Evolutionary conservation across 2,329 filamentous ascomycete genomes (phyloP), one percentile per base, ranked within the genome.

Genomic region (Alternaria sp.): DNA sequence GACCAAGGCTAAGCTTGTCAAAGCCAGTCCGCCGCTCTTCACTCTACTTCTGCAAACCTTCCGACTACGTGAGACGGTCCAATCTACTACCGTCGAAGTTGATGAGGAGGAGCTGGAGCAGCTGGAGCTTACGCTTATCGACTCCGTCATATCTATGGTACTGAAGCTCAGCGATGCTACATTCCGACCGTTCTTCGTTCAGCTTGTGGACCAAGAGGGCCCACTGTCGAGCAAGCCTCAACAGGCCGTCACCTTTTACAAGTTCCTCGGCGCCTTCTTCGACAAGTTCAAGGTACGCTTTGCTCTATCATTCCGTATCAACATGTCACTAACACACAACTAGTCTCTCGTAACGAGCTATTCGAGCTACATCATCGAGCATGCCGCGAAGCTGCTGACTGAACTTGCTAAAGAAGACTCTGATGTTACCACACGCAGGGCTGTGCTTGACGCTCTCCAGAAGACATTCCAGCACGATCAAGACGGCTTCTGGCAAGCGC

Each of bases 91-190:
- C 7, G 83, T 88, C 21, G 68, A 73, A 21, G 81, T 85, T 30
- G 81, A 86, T 2, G 74, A 84, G 15, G 80, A 85, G 13, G 82
- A 86, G 47, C 78, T 92, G 6, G 80, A 84, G 19, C 83, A 85
- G 45, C 83, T 93, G 12, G 93, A 97, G 76, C 81, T 83, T 2
- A 83, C 84, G 1, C 67, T 92, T 68, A 91, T 93, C 75, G 87
- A 90, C 10, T 88, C 91, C 12, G 88, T 90, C 0, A 87, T 99
- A 62, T 92, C 93, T 80, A 96, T 97, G 89, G 91, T 97, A 57
- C 93, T 97, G 84, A 98, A 98, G 84, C 87, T 99, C 65, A 98
- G 97, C 81, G 96, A 99, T 77, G 90, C 91, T 1, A 89, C 91
- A 0, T 99, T 99, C 88, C 87, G 94, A 12, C 96, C 96, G 1